Evolutionary conservation across 805 yeast species (phyloP).

Genomic region (Metschnikowia drakensbergensis): DNA sequence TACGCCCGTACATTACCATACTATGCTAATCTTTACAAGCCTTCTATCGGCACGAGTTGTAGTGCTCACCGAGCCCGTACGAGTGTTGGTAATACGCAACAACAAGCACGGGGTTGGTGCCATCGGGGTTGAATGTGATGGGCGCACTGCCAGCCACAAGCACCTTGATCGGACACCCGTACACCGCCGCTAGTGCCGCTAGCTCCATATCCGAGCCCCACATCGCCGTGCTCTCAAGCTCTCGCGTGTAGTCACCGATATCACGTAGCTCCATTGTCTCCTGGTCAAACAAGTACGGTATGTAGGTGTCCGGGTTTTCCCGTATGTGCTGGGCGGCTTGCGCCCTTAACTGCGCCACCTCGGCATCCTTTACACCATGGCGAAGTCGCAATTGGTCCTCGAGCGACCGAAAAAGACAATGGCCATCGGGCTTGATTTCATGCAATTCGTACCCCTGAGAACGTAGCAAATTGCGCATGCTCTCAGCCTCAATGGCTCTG

Average conservation of each 20-base stretch:
- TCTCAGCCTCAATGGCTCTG: conserved; percentile 66
- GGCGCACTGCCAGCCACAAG: conserved; percentile 74
- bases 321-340: conserved; percentile 66
- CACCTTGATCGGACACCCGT: conserved; percentile 68
- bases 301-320: conserved; percentile 60
- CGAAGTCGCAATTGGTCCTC: conserved; percentile 68
- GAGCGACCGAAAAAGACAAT: conserved; percentile 85
- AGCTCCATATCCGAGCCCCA: conserved; percentile 98
- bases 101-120: conserved; percentile 50
- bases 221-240: conserved; percentile 71
- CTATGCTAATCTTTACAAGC: background rate
- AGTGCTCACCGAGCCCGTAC: conserved; percentile 92
- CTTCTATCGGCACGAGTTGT: conserved; percentile 56
- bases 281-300: conserved; percentile 83
- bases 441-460: conserved; percentile 47
- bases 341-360: conserved; percentile 55
- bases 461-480: conserved; percentile 52
- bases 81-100: conserved; percentile 81
- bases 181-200: conserved; percentile 71
- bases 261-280: conserved; percentile 59
- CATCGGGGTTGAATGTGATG: conserved; percentile 58
- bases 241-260: conserved; percentile 62
- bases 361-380: conserved; percentile 30
- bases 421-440: conserved; percentile 89
- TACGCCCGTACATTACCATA: background rate